phyloP scores from a whole-genome alignment of 306 rosid species.

The Cicer pinnatifidum region DNA sequence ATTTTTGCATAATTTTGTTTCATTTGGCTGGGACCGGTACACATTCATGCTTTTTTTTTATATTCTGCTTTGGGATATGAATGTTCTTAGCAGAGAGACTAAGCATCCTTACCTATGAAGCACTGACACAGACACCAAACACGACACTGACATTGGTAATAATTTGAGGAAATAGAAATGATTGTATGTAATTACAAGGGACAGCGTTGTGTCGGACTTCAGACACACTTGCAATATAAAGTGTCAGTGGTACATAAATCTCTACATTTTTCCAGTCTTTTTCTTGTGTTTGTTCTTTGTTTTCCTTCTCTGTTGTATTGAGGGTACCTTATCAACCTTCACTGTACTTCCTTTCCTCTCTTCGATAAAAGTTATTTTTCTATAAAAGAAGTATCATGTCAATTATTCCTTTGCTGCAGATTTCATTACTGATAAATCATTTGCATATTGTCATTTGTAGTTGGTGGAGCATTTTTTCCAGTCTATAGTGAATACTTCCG shows the following conservation, averaged over 20 bases:
- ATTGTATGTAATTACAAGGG: too few relatives aligned
- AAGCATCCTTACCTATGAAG: too few relatives aligned
- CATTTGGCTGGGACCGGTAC: background rate
- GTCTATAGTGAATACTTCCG: slow-evolving; percentile 93
- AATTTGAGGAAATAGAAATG: too few relatives aligned
- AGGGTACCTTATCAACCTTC: background rate
- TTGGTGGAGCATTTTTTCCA: slow-evolving; percentile 98
- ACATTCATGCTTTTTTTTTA: background rate
- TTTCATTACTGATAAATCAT: background rate
- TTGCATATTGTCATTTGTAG: slow-evolving; percentile 49
- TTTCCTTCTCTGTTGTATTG: background rate
- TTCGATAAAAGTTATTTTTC: background rate
- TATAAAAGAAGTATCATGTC: background rate
- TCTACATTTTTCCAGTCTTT: background rate
- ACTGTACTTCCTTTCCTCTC: background rate
- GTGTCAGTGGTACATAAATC: background rate
- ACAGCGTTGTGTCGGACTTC: too few relatives aligned
- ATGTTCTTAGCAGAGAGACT: background rate
- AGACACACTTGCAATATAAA: too few relatives aligned
- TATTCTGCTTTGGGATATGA: background rate
- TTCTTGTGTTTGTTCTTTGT: background rate
- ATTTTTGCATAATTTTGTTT: slow-evolving; percentile 1
- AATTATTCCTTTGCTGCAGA: background rate
- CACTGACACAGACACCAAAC: too few relatives aligned
- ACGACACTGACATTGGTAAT: too few relatives aligned